These are phyloP conservation scores for Triadica sebifera DNA, from an alignment of 345 rosid genomes.

Conservation along the genomic window DNA sequence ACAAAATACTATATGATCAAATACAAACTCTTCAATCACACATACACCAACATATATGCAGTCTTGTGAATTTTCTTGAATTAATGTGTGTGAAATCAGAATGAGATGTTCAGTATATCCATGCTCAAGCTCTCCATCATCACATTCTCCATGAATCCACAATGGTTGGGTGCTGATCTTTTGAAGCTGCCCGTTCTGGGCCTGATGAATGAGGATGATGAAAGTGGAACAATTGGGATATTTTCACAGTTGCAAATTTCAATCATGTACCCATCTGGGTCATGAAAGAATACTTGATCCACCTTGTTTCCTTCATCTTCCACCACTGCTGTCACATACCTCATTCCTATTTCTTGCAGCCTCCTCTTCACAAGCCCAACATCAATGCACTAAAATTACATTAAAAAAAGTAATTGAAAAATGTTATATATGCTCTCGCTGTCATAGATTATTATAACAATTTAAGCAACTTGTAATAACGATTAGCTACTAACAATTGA, in stretches of 20 bases:
- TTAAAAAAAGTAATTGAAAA: too few species aligned
- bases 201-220: conserved; percentile 31
- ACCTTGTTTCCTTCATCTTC: conserved; percentile 48
- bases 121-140: conserved; percentile 62
- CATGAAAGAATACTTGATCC: conserved; percentile 61
- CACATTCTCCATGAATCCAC: conserved; percentile 47
- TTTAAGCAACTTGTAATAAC: too few species aligned
- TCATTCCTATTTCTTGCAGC: conserved; percentile 49
- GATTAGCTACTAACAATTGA: too few species aligned
- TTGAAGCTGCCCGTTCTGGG: conserved; percentile 31
- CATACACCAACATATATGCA: too few species aligned
- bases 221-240: conserved; percentile 46
- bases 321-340: conserved; percentile 46
- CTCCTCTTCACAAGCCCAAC: conserved; percentile 49
- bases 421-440: too few species aligned
- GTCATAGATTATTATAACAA: too few species aligned
- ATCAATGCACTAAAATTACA: conserved; percentile 57
- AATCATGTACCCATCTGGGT: conserved; percentile 68
- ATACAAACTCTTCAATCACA: too few species aligned
- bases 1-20: too few species aligned
- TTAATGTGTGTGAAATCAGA: too few species aligned
- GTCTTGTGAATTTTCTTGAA: too few species aligned
- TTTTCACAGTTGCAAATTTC: conserved; percentile 61
- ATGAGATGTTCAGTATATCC: conserved; percentile 53
- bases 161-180: conserved; percentile 26